Evolutionary conservation across 345 rosid genomes (phyloP).

Genomic region (Linum trigynum): DNA sequence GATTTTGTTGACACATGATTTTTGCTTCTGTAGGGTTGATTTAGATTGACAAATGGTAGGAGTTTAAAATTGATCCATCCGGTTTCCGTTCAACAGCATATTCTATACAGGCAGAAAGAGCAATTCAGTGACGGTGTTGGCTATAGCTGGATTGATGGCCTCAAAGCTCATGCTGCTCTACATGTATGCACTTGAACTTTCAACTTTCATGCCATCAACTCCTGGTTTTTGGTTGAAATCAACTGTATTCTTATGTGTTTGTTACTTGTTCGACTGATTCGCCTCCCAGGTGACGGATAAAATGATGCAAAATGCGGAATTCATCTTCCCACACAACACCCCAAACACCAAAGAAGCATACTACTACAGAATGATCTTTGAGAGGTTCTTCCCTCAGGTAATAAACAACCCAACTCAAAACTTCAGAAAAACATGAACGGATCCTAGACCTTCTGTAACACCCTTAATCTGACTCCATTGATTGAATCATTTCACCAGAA

Average conservation of each 20-base stretch:
- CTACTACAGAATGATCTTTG: conserved; percentile 81
- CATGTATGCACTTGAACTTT: conserved; percentile 30
- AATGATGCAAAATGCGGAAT: conserved; percentile 69
- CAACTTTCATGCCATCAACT: not conserved
- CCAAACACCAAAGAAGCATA: conserved; percentile 83
- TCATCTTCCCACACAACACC: conserved; percentile 73
- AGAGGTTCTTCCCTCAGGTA: conserved; percentile 91
- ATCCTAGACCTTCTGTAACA: not conserved
- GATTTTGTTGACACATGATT: not conserved
- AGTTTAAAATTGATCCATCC: conserved; percentile 3
- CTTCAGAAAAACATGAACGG: not conserved
- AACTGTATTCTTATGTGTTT: not conserved
- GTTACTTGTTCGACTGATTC: not conserved
- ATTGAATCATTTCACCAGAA: conserved; percentile 33
- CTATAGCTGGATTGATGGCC: conserved; percentile 96
- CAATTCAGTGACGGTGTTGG: conserved; percentile 98
- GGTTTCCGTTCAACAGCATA: conserved; percentile 41
- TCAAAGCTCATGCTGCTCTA: conserved; percentile 65
- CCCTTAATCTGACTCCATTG: not conserved
- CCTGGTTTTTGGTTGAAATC: not conserved
- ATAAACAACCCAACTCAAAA: not conserved
- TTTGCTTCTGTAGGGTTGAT: not conserved
- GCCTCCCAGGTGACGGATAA: conserved; percentile 55
- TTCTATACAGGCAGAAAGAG: conserved; percentile 91
- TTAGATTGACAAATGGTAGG: conserved; percentile 10